A percentile compares a stretch with the other conserved stretches of the same genome.
These are phyloP conservation scores for Pholiota microspora DNA, from an alignment of 768 basidiomycete species.

Conservation along the genomic window DNA sequence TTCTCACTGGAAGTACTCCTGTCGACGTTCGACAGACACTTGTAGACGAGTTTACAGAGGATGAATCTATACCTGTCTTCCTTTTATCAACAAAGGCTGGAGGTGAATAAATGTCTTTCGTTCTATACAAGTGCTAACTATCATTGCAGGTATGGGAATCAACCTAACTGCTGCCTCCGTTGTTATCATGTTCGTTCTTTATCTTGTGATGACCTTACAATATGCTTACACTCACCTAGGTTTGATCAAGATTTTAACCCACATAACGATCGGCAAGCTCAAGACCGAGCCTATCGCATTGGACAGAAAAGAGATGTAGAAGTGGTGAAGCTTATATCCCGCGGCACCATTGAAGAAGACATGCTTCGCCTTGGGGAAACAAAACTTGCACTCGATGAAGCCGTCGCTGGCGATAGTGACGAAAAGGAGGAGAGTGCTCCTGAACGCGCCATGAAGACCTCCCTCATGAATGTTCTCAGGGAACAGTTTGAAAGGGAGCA, in stretches of 20 bases:
- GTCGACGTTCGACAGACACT: constrained; percentile 92
- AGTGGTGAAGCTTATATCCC: constrained; percentile 90
- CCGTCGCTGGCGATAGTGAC: constrained; percentile 81
- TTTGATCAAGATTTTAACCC: constrained; percentile 99
- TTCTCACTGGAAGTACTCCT: constrained; percentile 90
- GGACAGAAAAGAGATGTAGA: constrained; percentile 94
- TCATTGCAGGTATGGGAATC: constrained; percentile 75
- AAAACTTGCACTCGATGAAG: constrained; percentile 90
- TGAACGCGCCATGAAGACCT: constrained; percentile 82
- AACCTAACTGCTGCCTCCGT: constrained; percentile 95
- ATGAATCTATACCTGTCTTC: constrained; percentile 84
- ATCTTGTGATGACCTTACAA: too few relatives aligned
- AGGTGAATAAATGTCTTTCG: constrained; percentile 30
- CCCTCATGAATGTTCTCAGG: constrained; percentile 80
- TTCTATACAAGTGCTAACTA: neutral
- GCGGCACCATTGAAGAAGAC: constrained; percentile 94
- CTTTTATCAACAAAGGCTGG: constrained; percentile 91
- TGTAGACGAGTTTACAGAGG: constrained; percentile 94
- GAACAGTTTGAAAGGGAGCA: constrained; percentile 74
- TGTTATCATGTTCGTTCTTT: constrained; percentile 75
- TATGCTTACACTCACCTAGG: too few relatives aligned
- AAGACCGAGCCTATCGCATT: constrained; percentile 96
- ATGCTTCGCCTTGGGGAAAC: constrained; percentile 88
- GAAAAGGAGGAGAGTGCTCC: constrained; percentile 63
- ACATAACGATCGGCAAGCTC: constrained; percentile 96